A percentile compares a stretch with the other conserved stretches of the same genome.
Conservation (phyloP, 495 filamentous ascomycete genomes). For the Xylaria longipes region DNA sequence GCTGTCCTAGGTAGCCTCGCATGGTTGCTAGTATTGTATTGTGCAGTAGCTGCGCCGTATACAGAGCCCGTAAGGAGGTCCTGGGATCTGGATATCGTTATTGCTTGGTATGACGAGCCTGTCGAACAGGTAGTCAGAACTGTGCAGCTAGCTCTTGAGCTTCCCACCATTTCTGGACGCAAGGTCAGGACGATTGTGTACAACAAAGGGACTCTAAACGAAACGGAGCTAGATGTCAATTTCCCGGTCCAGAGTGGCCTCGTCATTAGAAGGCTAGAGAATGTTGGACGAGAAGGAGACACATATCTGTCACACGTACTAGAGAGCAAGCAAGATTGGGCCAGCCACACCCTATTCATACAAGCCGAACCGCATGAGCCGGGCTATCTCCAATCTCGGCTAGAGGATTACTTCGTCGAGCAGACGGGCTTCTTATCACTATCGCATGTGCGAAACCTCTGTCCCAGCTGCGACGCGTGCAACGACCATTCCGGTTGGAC, state of each 20-base stretch:
- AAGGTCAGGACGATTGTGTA: slow-evolving; percentile 28
- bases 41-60: slow-evolving; percentile 10
- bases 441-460: slow-evolving; percentile 25
- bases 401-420: slow-evolving; percentile 26
- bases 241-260: slow-evolving; percentile 25
- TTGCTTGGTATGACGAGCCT: slow-evolving; percentile 28
- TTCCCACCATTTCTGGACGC: slow-evolving; percentile 21
- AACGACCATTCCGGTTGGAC: slow-evolving; percentile 28
- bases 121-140: slow-evolving; percentile 25
- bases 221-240: slow-evolving; percentile 15
- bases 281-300: slow-evolving; percentile 27
- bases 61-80: slow-evolving; percentile 9
- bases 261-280: slow-evolving; percentile 19
- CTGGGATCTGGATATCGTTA: slow-evolving; percentile 27
- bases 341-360: slow-evolving; percentile 28
- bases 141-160: slow-evolving; percentile 15
- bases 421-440: slow-evolving; percentile 27
- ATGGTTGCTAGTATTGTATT: slow-evolving; percentile 16
- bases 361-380: slow-evolving; percentile 27
- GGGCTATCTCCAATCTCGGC: slow-evolving; percentile 23
- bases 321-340: slow-evolving; percentile 24
- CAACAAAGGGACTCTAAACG: slow-evolving; percentile 23
- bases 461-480: slow-evolving; percentile 23
- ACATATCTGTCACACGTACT: slow-evolving; percentile 26
- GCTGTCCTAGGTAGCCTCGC: slow-evolving; percentile 10